Evolutionary conservation across 208 protist species (phyloP).

Genomic region (Leishmania tarentolae): DNA sequence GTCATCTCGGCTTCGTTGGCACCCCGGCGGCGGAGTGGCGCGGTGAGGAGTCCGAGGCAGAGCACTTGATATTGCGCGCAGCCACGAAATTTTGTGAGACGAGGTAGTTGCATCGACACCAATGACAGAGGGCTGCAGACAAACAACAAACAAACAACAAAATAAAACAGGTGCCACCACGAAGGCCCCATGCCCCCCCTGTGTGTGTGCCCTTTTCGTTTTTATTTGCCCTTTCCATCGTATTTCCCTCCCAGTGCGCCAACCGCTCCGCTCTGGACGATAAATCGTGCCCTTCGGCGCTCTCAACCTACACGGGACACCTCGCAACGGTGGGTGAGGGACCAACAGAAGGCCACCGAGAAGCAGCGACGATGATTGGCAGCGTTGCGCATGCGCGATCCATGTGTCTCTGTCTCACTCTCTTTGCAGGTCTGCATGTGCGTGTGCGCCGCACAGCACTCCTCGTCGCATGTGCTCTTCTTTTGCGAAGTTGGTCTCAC

Average conservation of each 20-base stretch:
- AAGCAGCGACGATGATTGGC: not conserved
- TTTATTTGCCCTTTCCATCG: not conserved
- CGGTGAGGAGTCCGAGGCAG: conserved; percentile 26
- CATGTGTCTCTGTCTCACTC: conserved; percentile 7
- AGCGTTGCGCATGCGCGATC: not conserved
- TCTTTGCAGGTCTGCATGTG: not conserved
- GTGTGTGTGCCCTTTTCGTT: not conserved
- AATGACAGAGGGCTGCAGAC: no score
- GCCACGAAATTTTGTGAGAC: conserved; percentile 19
- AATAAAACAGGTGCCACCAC: not conserved
- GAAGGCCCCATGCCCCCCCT: no score
- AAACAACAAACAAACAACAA: not conserved
- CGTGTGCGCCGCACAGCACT: conserved; percentile 6
- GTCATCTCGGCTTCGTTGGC: conserved; percentile 65
- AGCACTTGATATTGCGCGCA: conserved; percentile 21
- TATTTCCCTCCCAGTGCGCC: not conserved
- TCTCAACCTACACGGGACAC: not conserved
- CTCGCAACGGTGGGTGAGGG: not conserved
- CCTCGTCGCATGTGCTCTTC: not conserved
- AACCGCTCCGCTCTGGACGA: not conserved
- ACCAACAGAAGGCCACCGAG: no score
- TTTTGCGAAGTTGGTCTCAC: not conserved
- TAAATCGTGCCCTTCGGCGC: not conserved
- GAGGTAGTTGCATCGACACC: not conserved
- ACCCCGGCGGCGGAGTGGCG: conserved; percentile 31